Percentiles rank a stretch among this genome's conserved stretches.
These are phyloP conservation scores for Penicillium robsamsonii DNA, from an alignment of 495 filamentous ascomycete genomes.

Conservation along the genomic window DNA sequence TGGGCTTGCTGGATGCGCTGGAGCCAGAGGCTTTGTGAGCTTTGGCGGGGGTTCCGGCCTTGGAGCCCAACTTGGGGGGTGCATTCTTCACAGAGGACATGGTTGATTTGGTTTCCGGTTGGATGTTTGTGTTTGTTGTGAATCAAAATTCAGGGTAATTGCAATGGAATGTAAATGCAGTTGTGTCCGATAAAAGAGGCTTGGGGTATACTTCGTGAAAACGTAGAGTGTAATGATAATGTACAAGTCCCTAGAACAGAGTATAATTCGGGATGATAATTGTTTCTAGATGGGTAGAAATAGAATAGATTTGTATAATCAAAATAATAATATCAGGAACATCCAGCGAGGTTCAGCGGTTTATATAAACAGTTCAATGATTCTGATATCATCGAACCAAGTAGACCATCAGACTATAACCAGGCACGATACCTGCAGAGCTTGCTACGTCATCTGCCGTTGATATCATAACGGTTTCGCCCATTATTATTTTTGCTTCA, in stretches of 20 bases:
- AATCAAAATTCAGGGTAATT: neutral
- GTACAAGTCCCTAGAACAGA: slow-evolving; percentile 1
- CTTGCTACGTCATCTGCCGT: slow-evolving; percentile 24
- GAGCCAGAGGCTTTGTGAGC: slow-evolving; percentile 47
- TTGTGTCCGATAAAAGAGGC: neutral
- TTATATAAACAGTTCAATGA: slow-evolving; percentile 9
- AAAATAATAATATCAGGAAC: slow-evolving; percentile 2
- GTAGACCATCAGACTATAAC: neutral
- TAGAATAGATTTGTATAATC: neutral
- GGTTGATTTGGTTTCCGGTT: slow-evolving; percentile 1
- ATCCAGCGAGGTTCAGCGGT: neutral
- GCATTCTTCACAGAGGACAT: slow-evolving; percentile 30
- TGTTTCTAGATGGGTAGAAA: neutral
- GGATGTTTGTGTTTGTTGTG: neutral
- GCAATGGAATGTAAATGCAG: neutral
- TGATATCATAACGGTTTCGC: slow-evolving; percentile 22
- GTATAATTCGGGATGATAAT: neutral
- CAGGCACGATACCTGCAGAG: slow-evolving; percentile 14
- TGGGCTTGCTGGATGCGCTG: slow-evolving; percentile 35
- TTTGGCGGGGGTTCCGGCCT: slow-evolving; percentile 48
- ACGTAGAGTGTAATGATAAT: neutral
- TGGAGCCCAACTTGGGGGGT: slow-evolving; percentile 27
- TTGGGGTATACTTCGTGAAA: slow-evolving; percentile 7
- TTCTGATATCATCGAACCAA: slow-evolving; percentile 21
- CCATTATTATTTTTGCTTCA: neutral